These are phyloP conservation scores for Echites panduratus DNA, from an alignment of 257 asterid species.

Conservation along the genomic window DNA sequence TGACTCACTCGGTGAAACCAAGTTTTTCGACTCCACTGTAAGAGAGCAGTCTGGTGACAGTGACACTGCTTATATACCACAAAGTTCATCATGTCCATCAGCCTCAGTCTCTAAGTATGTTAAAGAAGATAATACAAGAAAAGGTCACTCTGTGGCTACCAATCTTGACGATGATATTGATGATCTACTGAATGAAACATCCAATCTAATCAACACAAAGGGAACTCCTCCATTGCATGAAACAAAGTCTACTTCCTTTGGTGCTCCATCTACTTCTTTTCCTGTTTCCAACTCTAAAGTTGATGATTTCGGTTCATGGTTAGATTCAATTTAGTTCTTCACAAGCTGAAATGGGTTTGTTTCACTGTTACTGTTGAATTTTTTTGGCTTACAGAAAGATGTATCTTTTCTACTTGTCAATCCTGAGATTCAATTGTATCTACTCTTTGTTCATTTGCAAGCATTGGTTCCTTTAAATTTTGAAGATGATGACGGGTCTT, in stretches of 20 bases:
- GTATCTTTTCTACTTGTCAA: background rate
- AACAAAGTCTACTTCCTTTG: conserved; percentile 15
- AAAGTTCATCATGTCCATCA: too few relatives aligned
- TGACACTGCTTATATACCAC: conserved; percentile 3
- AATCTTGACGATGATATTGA: conserved; percentile 43
- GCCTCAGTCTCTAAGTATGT: conserved; percentile 12
- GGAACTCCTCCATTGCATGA: conserved; percentile 14
- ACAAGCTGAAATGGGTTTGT: background rate
- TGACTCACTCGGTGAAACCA: conserved; percentile 45
- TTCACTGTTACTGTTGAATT: background rate
- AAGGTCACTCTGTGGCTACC: conserved; percentile 5
- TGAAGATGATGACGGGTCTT: too few relatives aligned
- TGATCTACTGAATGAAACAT: conserved; percentile 50
- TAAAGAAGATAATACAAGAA: conserved; percentile 18
- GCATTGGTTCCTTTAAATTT: too few relatives aligned
- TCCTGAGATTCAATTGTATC: too few relatives aligned
- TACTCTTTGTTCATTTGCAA: too few relatives aligned
- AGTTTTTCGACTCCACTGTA: conserved; percentile 24
- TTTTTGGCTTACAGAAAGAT: background rate
- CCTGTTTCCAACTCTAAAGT: conserved; percentile 46
- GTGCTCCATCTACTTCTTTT: conserved; percentile 20
- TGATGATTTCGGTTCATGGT: conserved; percentile 89
- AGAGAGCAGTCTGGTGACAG: conserved; percentile 13
- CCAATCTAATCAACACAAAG: conserved; percentile 19
- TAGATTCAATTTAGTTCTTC: conserved; percentile 48